Evolutionary conservation across 108 stramenopile genomes (phyloP), one percentile per base, ranked within the genome.

Genomic region (Skeletonema marinoi): DNA sequence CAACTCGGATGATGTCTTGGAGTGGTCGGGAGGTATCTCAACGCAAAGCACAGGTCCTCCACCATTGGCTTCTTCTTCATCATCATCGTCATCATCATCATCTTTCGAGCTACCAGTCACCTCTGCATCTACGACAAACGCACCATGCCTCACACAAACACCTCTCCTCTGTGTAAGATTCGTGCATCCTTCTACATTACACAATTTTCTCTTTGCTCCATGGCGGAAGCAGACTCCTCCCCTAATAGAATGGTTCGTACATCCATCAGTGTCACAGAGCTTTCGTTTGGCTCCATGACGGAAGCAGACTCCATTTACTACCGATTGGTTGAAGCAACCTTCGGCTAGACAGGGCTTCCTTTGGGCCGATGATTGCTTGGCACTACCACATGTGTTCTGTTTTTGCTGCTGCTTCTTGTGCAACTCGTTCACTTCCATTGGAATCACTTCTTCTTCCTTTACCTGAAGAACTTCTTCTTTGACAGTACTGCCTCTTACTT

Each of bases 251-350:
- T n/a, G 60, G 60, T 60, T 60, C 14, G 60, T 60, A 14, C 60
- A 60, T 60, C 60, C 60, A 31, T 60, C 60, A 1, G 17, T 32
- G 10, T 30, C 29, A 12, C 60, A 60, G 41, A 42, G 41, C 31
- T n/a, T 32, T 32, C 31, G 60, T 60, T 63, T 63, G 38, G 62
- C 62, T 36, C 62, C 62, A 36, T 63, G 62, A 17, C 62, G n/a
- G 30, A 63, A n/a, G 63, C 63, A 64, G 21, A 64, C 63, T 19
- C 63, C 63, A n/a, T 25, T 25, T 12, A 35, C 19, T 2, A 64
- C 63, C n/a, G 33, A 19, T 64, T 64, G 33, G 32, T 38, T 38
- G 16, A 7, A 10, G 12, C 63, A 64, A 13, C 63, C 63, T 38
- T 64, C 38, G 4, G 63, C 32, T 5, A 6, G 2, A 8, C 63